Evolutionary conservation across 2,329 filamentous ascomycete genomes (phyloP).

Genomic region (Claviceps pazoutovae): DNA sequence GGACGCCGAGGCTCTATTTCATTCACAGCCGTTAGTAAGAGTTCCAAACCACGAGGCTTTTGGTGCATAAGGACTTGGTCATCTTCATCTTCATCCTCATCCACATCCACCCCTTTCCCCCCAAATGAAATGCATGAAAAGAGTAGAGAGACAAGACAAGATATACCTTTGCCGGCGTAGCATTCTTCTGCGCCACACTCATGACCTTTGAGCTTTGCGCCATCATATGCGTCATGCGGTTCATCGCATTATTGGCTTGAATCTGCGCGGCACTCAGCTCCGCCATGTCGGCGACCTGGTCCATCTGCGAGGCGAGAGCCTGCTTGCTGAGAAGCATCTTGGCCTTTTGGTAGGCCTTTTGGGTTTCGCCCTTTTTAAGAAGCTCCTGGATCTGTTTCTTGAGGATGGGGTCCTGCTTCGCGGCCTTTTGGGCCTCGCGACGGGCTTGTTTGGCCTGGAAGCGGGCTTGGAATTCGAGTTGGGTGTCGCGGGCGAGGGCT

Average conservation of each 20-base stretch:
- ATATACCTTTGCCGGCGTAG: constrained; percentile 42
- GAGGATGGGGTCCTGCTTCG: constrained; percentile 45
- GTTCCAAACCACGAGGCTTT: too few relatives aligned
- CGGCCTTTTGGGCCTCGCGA: constrained; percentile 45
- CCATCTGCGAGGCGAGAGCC: constrained; percentile 48
- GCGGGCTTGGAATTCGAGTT: constrained; percentile 49
- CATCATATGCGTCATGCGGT: constrained; percentile 52
- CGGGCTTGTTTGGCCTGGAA: constrained; percentile 50
- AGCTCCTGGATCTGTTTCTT: constrained; percentile 51
- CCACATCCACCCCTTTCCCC: too few relatives aligned
- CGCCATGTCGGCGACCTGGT: constrained; percentile 50
- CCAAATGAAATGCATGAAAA: neutral
- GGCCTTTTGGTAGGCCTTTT: constrained; percentile 48
- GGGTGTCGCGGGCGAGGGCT: constrained; percentile 45
- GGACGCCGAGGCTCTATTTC: constrained; percentile 38
- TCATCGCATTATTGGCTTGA: constrained; percentile 51
- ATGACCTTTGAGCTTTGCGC: constrained; percentile 44
- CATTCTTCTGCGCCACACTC: constrained; percentile 42
- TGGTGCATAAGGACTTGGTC: too few relatives aligned
- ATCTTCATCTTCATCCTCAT: too few relatives aligned
- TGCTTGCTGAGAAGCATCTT: constrained; percentile 49
- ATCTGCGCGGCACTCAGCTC: constrained; percentile 47
- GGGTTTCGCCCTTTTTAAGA: constrained; percentile 49
- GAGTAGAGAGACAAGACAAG: neutral
- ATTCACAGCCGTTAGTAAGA: too few relatives aligned